These are phyloP conservation scores for Effrenium voratum DNA, from an alignment of 73 alveolate species.

Conservation along the genomic window DNA sequence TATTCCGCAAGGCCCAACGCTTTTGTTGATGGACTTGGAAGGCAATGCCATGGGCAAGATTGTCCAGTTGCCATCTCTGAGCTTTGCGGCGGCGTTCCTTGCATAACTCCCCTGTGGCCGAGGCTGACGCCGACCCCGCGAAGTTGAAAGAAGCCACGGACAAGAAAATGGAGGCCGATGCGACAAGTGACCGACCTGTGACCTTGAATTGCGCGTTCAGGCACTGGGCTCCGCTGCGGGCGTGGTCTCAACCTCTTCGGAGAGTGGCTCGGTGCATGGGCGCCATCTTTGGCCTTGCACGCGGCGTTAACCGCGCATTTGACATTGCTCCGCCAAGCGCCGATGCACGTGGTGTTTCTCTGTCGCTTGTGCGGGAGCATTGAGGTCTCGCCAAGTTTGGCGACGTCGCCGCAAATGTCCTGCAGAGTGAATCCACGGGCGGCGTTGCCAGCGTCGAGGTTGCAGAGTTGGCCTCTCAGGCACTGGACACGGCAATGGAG, in stretches of 20 bases:
- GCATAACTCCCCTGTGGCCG: too few relatives aligned
- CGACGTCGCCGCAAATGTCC: constrained; percentile 7
- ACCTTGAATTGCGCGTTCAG: too few relatives aligned
- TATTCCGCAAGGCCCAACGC: too few relatives aligned
- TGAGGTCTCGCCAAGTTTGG: constrained; percentile 28
- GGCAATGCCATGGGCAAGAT: not conserved
- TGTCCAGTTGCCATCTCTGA: not conserved
- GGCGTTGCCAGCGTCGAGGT: constrained; percentile 39
- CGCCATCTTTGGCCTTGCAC: too few relatives aligned
- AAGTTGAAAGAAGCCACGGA: constrained; percentile 8
- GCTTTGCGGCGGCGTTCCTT: too few relatives aligned
- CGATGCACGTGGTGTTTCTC: too few relatives aligned
- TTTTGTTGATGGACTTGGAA: not conserved
- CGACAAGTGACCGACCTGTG: too few relatives aligned
- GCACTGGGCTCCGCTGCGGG: constrained; percentile 25
- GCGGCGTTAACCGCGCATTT: too few relatives aligned
- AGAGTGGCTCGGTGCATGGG: not conserved
- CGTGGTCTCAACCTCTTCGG: constrained; percentile 5
- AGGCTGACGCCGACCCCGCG: constrained; percentile 30
- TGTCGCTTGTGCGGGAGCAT: not conserved
- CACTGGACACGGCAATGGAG: constrained; percentile 3
- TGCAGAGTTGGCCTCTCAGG: constrained; percentile 38
- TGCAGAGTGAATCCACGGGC: not conserved
- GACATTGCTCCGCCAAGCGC: too few relatives aligned
- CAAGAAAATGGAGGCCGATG: constrained; percentile 73